Conservation (phyloP, 176 grass and related monocot species). For the Eragrostis curvula region DNA sequence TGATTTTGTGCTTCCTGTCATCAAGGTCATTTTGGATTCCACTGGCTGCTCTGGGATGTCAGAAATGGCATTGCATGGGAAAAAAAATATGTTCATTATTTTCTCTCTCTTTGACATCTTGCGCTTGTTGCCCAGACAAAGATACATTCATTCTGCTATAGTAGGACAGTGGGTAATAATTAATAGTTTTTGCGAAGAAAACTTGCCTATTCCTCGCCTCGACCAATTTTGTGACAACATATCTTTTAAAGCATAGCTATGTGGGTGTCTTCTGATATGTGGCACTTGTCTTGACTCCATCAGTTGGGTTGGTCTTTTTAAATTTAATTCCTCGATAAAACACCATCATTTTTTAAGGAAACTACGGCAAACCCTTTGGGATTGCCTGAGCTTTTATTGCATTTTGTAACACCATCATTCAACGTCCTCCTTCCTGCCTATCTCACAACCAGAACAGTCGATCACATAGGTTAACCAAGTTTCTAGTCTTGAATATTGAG, state of each 20-base stretch:
- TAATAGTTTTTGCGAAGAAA: neutral
- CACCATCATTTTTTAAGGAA: neutral
- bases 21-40: neutral
- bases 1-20: neutral
- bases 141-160: slow-evolving; percentile 23
- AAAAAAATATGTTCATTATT: neutral
- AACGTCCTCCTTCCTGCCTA: neutral
- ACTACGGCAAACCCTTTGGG: too few species aligned
- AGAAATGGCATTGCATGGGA: neutral
- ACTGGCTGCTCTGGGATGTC: neutral
- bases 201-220: neutral
- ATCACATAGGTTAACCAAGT: neutral
- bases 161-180: slow-evolving; percentile 1
- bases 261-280: neutral
- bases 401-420: neutral
- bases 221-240: slow-evolving; percentile 9
- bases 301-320: slow-evolving; percentile 12
- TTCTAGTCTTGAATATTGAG: neutral
- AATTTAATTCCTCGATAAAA: neutral
- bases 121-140: neutral
- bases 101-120: neutral
- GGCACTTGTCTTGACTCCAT: neutral
- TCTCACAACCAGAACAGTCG: neutral
- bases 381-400: too few species aligned
- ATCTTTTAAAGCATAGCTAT: neutral